Percentiles rank a stretch among this genome's conserved stretches.
Evolutionary conservation across 2,329 filamentous ascomycete genomes (phyloP).

Genomic region (Colletotrichum gloeosporioides): DNA sequence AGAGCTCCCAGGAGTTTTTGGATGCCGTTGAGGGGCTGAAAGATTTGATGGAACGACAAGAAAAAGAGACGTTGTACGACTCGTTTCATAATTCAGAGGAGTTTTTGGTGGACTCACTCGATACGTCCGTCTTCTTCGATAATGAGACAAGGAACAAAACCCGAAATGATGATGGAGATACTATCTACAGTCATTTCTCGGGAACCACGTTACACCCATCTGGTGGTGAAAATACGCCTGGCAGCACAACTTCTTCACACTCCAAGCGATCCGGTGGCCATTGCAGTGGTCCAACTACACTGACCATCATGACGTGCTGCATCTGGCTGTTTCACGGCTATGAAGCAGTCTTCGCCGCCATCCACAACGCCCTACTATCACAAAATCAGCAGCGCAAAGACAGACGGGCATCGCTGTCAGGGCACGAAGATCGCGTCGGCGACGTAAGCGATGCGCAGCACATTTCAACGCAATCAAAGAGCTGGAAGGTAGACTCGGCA

Average conservation of each 20-base stretch:
- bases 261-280: accelerated
- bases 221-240: not conserved
- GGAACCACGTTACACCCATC: not conserved
- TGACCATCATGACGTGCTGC: not conserved
- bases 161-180: not conserved
- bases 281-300: not conserved
- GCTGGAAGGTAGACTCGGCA: accelerated
- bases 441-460: accelerated
- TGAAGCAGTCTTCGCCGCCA: not conserved
- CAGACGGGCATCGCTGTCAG: accelerated
- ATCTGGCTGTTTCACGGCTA: not conserved
- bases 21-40: not conserved
- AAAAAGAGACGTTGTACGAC: not conserved
- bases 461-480: accelerated
- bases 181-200: not conserved
- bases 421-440: accelerated
- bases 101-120: not conserved
- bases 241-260: not conserved
- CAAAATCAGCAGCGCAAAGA: not conserved
- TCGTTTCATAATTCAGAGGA: not conserved
- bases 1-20: not conserved
- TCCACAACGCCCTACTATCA: not conserved
- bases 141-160: accelerated
- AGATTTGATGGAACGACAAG: not conserved
- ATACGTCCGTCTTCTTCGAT: not conserved